Evolutionary conservation across 2,329 filamentous ascomycete genomes (phyloP).

Genomic region (Penicillium sp.): DNA sequence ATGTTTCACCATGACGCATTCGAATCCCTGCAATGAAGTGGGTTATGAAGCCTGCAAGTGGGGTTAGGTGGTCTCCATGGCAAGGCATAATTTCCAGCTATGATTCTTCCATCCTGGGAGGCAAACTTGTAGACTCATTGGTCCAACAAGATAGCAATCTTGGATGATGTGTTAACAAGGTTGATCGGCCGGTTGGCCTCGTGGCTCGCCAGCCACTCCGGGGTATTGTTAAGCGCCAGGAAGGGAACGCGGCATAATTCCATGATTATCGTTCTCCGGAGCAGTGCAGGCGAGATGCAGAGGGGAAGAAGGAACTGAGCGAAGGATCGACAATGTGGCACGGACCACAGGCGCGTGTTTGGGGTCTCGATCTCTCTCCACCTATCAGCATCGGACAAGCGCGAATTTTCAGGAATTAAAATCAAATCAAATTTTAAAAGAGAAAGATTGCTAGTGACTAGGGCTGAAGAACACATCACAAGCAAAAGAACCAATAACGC

Average conservation of each 20-base stretch:
- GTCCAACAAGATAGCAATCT: no score
- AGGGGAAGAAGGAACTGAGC: constrained; percentile 3
- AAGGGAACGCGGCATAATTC: no score
- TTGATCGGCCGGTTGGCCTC: constrained; percentile 11
- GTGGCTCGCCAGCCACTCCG: constrained; percentile 3
- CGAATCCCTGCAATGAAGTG: constrained; percentile 21
- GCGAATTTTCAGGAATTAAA: neutral
- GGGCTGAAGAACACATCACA: no score
- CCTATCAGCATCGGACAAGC: neutral
- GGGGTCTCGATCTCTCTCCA: constrained; percentile 5
- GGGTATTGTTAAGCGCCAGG: constrained; percentile 10
- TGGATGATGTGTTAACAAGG: constrained; percentile 6
- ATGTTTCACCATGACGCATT: constrained; percentile 17
- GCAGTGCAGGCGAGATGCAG: no score
- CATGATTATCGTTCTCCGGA: no score
- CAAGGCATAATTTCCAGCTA: no score
- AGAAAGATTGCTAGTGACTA: neutral
- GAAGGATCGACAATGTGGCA: constrained; percentile 10
- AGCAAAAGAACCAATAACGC: neutral
- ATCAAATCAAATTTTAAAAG: neutral
- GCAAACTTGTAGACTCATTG: no score
- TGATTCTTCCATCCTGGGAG: no score
- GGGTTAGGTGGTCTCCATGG: constrained; percentile 3
- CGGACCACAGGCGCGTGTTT: neutral
- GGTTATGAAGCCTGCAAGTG: constrained; percentile 8